Evolutionary conservation across 768 basidiomycete genomes (phyloP), one percentile per base, ranked within the genome.

Genomic region (Tulasnella sp.): DNA sequence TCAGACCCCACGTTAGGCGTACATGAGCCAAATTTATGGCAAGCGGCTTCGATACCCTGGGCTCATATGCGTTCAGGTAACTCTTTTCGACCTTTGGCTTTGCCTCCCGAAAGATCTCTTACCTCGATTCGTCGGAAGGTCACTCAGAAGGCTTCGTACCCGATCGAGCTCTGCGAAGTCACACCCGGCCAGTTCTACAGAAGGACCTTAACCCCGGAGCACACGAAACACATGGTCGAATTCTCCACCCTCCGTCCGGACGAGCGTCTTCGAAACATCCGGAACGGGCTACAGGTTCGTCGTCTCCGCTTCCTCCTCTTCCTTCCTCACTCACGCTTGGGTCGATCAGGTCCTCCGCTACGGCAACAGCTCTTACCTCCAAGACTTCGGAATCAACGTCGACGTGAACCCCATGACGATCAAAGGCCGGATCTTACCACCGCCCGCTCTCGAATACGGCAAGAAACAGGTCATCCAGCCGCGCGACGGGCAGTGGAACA

Each of bases 401-500:
- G 81, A 81, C 19, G 74, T 86, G 65, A 75, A 79, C 4, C 88
- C 90, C 0, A 81, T 91, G 40, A 81, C 77, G 39, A 81, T 91
- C 39, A 79, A 84, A 29, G 91, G 90, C 0, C 84, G 92, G 2
- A 80, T 92, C 16, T 78, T 93, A 17, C 80, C 81, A 14, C 84
- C 90, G 0, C 91, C 92, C 0, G 86, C 79, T 19, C 80, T 94
- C 36, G 85, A 84, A 72, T 93, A 92, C 74, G 90, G 90, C 14
- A 35, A n/a, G 35, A 37, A 35, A 42, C 59, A 63, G 8, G 87
- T 84, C 8, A 86, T 90, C 19, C 89, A 77, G 40, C 90, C 90
- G 0, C 81, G 78, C 6, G 86, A 91, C 69, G 91, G 91, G 5
- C 80, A 86, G 0, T 93, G 91, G 91, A 93, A 92, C 72, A 90